phyloP scores from a whole-genome alignment of 169 alveolate genomes.

The Plasmodium gonderi region DNA sequence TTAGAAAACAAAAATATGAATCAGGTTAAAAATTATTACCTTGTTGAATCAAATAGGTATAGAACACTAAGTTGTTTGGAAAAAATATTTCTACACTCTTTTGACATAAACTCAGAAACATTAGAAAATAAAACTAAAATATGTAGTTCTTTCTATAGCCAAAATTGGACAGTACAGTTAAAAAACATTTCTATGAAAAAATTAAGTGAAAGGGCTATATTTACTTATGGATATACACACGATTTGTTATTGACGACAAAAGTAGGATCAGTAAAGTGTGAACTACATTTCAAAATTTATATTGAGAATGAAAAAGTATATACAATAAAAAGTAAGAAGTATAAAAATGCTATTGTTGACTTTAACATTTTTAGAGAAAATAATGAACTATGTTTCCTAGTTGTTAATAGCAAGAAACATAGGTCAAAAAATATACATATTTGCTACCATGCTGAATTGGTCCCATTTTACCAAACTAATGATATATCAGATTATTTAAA shows the following conservation, averaged over 20 bases:
- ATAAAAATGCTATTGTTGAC: constrained; percentile 19
- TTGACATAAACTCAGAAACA: background rate
- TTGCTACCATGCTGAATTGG: constrained; percentile 43
- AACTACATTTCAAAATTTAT: constrained; percentile 19
- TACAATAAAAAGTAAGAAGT: background rate
- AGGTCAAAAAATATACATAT: constrained; percentile 7
- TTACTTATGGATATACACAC: constrained; percentile 52
- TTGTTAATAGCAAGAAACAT: background rate
- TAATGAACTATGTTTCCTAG: constrained; percentile 64
- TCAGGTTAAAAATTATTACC: background rate
- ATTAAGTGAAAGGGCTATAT: background rate
- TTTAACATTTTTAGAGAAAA: constrained; percentile 59
- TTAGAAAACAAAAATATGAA: constrained; percentile 6
- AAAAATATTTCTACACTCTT: constrained; percentile 48
- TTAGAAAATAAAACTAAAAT: constrained; percentile 18
- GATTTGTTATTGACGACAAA: constrained; percentile 6
- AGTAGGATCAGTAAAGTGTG: constrained; percentile 1
- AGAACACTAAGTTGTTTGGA: constrained; percentile 73
- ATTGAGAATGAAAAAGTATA: background rate
- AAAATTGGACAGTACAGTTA: constrained; percentile 23
- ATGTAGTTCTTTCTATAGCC: constrained; percentile 43
- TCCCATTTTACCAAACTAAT: constrained; percentile 51
- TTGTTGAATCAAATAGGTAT: constrained; percentile 27
- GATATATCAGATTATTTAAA: constrained; percentile 37
- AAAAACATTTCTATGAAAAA: constrained; percentile 10